These are phyloP conservation scores for Phragmites australis DNA, from an alignment of 176 grass and related monocot species.

Conservation along the genomic window DNA sequence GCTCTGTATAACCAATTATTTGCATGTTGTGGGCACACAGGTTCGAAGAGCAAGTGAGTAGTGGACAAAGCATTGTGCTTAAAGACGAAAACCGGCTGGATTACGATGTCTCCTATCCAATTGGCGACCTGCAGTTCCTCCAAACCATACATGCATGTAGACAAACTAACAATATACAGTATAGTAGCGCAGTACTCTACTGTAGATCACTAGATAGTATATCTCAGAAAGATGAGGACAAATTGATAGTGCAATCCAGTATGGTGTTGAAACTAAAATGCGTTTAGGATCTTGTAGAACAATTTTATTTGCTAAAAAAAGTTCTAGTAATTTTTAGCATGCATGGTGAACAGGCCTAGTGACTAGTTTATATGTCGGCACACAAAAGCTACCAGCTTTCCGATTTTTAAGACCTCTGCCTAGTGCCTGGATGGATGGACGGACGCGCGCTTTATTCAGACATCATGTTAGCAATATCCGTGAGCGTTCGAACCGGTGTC, in stretches of 20 bases:
- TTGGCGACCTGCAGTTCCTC: not conserved
- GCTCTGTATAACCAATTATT: not conserved
- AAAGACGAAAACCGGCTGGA: not conserved
- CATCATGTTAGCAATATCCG: not conserved
- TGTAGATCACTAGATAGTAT: not conserved
- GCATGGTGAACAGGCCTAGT: not conserved
- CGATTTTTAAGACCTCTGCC: not conserved
- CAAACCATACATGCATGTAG: not conserved
- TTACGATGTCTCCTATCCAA: too few species aligned
- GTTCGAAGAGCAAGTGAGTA: not conserved
- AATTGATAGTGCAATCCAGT: not conserved
- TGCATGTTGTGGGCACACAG: not conserved
- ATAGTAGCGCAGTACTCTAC: not conserved
- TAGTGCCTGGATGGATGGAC: not conserved
- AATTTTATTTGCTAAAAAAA: too few species aligned
- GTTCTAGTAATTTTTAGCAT: not conserved
- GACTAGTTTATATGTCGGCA: not conserved
- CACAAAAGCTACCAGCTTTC: constrained; percentile 1
- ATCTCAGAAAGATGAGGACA: not conserved
- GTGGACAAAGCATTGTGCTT: not conserved
- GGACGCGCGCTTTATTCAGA: constrained; percentile 2
- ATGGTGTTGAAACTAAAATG: not conserved
- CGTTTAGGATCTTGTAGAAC: not conserved
- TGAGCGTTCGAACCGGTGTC: not conserved
- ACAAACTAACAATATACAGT: not conserved